Base-by-base conservation (phyloP, 352 stramenopile genomes). In the Phytophthora pini region DNA sequence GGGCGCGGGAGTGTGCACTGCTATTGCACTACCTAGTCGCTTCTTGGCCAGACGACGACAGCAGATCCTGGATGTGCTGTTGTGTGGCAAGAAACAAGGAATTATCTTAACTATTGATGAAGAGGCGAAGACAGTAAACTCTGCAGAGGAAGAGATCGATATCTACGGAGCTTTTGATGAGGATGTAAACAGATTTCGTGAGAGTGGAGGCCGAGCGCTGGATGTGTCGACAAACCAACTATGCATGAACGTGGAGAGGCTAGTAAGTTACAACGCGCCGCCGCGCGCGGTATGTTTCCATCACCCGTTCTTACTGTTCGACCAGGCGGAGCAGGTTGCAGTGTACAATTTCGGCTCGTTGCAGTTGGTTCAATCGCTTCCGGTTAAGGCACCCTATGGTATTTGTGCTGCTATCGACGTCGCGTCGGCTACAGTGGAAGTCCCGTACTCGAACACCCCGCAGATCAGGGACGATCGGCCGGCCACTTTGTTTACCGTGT, bases 311-410 rank as follows among this genome's bases (percentile, higher is more conserved):
- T 46, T 95, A 41, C 53, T 95, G 31, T 58, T 93, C 5, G 77
- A 91, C 22, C 72, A 86, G 34, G 49, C 65, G 22, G 84, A 94
- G 43, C 60, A 74, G 36, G 40, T 93, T 39, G 67, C 72, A 0
- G 87, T 92, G 45, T 83, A 92, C 64, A 90, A 87, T 44, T 70
- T 88, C 22, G 82, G 66, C 8, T 81, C 82, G 3, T 78, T 92
- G 68, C 68, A 75, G 17, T 27, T 76, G 7, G 61, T 90, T 10
- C 80, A 93, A 52, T 79, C 65, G 6, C 49, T 94, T 3, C 61
- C 81, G 1, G 77, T 90, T n/a, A 91, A 90, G 61, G 43, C 50
- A 0, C 54, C 80, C 10, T 85, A 88, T 20, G 62, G 64, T 0
- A 72, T 70, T 8, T 82, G 70, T 44, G 65, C 68, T n/a, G 65